Conservation (phyloP, 495 filamentous ascomycete genomes). For the Hypoxylon crocopeplum region DNA sequence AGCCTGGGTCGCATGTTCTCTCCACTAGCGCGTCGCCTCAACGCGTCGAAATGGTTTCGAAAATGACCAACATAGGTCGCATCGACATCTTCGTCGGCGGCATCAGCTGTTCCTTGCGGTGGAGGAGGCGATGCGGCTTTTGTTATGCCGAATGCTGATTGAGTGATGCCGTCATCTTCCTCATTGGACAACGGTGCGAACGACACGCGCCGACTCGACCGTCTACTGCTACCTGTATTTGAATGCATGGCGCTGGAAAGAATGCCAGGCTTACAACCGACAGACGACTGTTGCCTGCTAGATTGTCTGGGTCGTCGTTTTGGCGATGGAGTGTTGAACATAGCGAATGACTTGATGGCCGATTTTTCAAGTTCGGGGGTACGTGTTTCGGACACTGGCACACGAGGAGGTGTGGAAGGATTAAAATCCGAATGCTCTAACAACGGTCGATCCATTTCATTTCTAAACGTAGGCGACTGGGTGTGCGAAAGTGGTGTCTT, state of each 20-base stretch:
- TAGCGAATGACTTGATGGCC: slow-evolving; percentile 38
- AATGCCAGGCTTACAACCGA: slow-evolving; percentile 6
- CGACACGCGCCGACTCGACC: slow-evolving; percentile 30
- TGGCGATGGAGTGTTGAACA: slow-evolving; percentile 35
- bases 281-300: neutral
- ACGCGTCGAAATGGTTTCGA: slow-evolving; percentile 47
- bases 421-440: neutral
- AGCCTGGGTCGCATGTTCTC: neutral
- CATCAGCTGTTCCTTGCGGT: slow-evolving; percentile 13
- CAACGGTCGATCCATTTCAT: neutral
- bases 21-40: slow-evolving; percentile 36
- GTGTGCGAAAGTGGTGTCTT: neutral
- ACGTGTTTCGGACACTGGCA: neutral
- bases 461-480: neutral
- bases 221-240: slow-evolving; percentile 5
- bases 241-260: slow-evolving; percentile 11
- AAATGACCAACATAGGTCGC: too few species aligned
- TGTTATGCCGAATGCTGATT: neutral
- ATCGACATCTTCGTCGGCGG: slow-evolving; percentile 27
- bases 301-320: slow-evolving; percentile 4
- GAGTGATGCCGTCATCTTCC: neutral
- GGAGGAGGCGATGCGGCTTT: slow-evolving; percentile 40
- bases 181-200: slow-evolving; percentile 31
- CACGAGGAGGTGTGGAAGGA: slow-evolving; percentile 21
- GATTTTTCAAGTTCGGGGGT: slow-evolving; percentile 35